These are phyloP conservation scores for Naegleria lovaniensis DNA, from an alignment of 208 protist species.

Conservation along the genomic window DNA sequence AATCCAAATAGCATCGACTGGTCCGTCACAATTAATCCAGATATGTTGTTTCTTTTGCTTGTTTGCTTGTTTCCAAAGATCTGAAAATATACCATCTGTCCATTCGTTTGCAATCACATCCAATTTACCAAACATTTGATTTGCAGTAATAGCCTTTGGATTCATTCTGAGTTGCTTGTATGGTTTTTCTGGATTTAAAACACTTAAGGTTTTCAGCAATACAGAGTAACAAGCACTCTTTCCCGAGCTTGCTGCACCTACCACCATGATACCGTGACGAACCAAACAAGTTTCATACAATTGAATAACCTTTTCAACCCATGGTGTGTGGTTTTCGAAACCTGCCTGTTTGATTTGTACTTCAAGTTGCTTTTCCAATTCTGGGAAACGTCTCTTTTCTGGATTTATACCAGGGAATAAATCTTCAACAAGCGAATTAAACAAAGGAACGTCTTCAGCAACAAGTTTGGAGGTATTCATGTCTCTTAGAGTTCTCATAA, in stretches of 20 bases:
- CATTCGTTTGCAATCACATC: slow-evolving; percentile 83
- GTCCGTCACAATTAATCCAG: slow-evolving; percentile 93
- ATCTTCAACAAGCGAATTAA: slow-evolving; percentile 86
- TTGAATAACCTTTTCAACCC: slow-evolving; percentile 83
- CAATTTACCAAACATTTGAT: slow-evolving; percentile 89
- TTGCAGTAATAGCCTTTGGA: slow-evolving; percentile 85
- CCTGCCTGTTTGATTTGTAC: slow-evolving; percentile 73
- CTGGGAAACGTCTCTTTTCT: slow-evolving; percentile 76
- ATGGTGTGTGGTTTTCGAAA: slow-evolving; percentile 68
- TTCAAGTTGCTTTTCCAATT: slow-evolving; percentile 77
- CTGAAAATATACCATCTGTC: slow-evolving; percentile 89
- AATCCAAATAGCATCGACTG: slow-evolving; percentile 98
- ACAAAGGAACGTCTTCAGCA: slow-evolving; percentile 92
- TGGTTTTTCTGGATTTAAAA: slow-evolving; percentile 48
- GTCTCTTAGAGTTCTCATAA: slow-evolving; percentile 91
- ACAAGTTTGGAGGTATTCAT: slow-evolving; percentile 97
- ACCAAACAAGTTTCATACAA: slow-evolving; percentile 88
- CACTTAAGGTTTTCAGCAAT: slow-evolving; percentile 72
- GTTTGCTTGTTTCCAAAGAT: slow-evolving; percentile 75
- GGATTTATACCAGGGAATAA: slow-evolving; percentile 83
- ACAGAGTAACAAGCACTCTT: slow-evolving; percentile 86
- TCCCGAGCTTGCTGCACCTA: slow-evolving; percentile 80
- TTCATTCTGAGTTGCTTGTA: slow-evolving; percentile 87
- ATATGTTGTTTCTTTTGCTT: slow-evolving; percentile 76
- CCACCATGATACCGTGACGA: slow-evolving; percentile 88